Evolutionary conservation across 345 rosid species (phyloP).

Genomic region (Euphorbia pulcherrima): DNA sequence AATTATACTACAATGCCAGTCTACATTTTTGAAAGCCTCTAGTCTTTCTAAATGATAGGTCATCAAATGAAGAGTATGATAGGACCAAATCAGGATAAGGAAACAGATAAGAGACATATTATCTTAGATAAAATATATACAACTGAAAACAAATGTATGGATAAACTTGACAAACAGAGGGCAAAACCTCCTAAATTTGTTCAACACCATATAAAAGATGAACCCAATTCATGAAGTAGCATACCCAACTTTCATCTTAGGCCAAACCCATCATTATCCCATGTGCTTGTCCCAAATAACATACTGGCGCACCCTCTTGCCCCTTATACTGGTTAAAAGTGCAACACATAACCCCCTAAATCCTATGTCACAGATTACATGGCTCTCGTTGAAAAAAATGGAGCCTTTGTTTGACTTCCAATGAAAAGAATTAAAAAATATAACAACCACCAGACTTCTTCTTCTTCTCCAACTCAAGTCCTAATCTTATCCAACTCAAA

Average conservation of each 20-base stretch:
- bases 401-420: too few relatives aligned
- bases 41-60: not conserved
- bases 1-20: conserved; percentile 4
- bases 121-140: conserved; percentile 68
- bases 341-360: too few relatives aligned
- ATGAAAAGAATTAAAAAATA: too few relatives aligned
- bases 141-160: conserved; percentile 81
- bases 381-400: too few relatives aligned
- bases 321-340: too few relatives aligned
- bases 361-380: too few relatives aligned
- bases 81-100: not conserved
- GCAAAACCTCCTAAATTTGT: conserved; percentile 74
- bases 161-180: conserved; percentile 74
- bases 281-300: too few relatives aligned
- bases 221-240: conserved; percentile 2
- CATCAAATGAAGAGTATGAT: not conserved
- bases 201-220: conserved; percentile 48
- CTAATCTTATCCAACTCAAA: too few relatives aligned
- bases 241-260: not conserved
- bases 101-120: conserved; percentile 38
- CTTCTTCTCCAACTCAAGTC: too few relatives aligned
- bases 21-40: not conserved
- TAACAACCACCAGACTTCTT: too few relatives aligned
- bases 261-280: too few relatives aligned
- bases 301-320: too few relatives aligned